Base-by-base conservation (phyloP, 352 stramenopile species). In the Phytophthora megakarya region DNA sequence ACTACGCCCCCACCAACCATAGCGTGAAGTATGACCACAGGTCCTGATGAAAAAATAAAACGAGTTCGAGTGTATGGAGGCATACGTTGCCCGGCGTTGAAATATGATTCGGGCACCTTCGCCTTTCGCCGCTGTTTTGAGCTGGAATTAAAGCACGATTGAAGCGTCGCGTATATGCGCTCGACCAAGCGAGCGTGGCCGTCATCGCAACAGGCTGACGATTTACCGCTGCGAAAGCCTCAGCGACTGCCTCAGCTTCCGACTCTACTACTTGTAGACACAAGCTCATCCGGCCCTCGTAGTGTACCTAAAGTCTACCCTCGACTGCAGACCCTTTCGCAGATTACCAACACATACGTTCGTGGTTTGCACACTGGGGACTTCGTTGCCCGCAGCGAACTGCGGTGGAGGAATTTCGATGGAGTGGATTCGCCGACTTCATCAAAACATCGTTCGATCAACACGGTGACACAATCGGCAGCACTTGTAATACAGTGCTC, bases 401-500 rank as follows among this genome's bases (percentile, higher is more conserved):
- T 39, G 22, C 78, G 80, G 1, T 90, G 78, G 79, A 22, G 37
- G 6, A 59, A 38, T 13, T 80, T 85, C 25, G 48, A 72, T n/a
- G 45, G 66, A 26, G 43, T 57, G 16, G 65, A 83, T 35, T 60
- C 65, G 9, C 61, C 56, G 2, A 65, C 62, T 53, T 72, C 50
- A 23, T 55, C 67, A 6, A 68, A 59, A 49, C 18, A 47, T 32
- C 60, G 40, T 18, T 67, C 75, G 1, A 61, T 61, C 10, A 56
- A 37, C 13, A 53, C 69, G 5, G 67, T 75, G 21, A 68, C 70
- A 28, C 23, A 69, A 13, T 83, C 74, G 1, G 74, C 69, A 1
- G 70, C 74, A 23, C 38, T 89, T 6, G 81, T 89, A 32, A 72
- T 89, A 21, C 81, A 89, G 46, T 75, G 63, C 30, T 66, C 64